A percentile compares a stretch with the other conserved stretches of the same genome.
phyloP scores from a whole-genome alignment of 2,329 filamentous ascomycete genomes.

The Fusarium sp. region DNA sequence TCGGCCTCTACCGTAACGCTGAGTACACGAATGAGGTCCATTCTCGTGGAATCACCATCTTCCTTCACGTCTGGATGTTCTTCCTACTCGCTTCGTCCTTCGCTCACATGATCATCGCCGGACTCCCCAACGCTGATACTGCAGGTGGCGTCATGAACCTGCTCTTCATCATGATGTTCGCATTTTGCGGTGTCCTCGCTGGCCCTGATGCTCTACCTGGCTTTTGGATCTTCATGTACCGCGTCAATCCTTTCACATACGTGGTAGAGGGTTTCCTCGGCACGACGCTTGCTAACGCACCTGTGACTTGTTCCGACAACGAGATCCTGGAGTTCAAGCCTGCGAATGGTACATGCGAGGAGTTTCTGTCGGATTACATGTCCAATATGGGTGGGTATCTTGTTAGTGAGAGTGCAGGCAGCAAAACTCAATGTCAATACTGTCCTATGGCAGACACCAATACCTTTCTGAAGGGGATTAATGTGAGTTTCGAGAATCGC shows the following conservation, averaged over 20 bases:
- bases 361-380: slow-evolving; percentile 6
- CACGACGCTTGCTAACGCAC: slow-evolving; percentile 68
- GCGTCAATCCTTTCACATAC: slow-evolving; percentile 79
- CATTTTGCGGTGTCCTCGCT: slow-evolving; percentile 73
- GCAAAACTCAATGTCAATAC: slow-evolving; percentile 54
- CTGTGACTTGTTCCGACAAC: neutral
- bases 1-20: slow-evolving; percentile 70
- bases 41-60: slow-evolving; percentile 69
- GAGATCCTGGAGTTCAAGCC: slow-evolving; percentile 9
- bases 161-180: slow-evolving; percentile 68
- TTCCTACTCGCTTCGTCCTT: slow-evolving; percentile 74
- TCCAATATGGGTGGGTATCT: slow-evolving; percentile 1
- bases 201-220: slow-evolving; percentile 67
- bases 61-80: slow-evolving; percentile 71
- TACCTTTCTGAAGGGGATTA: slow-evolving; percentile 51
- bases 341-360: neutral
- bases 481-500: slow-evolving; percentile 57
- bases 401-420: neutral
- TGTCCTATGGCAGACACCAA: slow-evolving; percentile 49
- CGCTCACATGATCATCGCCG: slow-evolving; percentile 71
- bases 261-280: slow-evolving; percentile 73
- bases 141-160: slow-evolving; percentile 73
- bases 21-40: slow-evolving; percentile 57
- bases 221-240: slow-evolving; percentile 84
- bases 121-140: slow-evolving; percentile 70